Evolutionary conservation across 2,329 filamentous ascomycete genomes (phyloP), one percentile per base, ranked within the genome.

Genomic region (Sphaerostilbella broomeana): DNA sequence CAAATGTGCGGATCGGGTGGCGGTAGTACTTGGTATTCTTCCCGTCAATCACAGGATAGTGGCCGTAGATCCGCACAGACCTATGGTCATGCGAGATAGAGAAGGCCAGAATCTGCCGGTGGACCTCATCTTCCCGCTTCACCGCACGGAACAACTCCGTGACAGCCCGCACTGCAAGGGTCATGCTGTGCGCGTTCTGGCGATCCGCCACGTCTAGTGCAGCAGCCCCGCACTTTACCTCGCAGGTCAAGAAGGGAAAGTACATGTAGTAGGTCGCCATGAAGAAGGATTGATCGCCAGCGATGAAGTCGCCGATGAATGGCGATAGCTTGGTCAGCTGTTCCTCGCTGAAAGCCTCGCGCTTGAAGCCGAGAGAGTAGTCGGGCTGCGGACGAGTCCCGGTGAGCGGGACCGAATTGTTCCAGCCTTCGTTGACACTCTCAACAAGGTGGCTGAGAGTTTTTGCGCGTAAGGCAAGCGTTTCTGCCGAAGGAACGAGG

Each of bases 181-280:
- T 61, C 57, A 62, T 64, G 47, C 59, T 67, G 25, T 67, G 57
- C 29, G 57, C 58, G 50, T 67, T 65, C 50, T 66, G 57, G 34
- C 59, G 54, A 42, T 65, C 60, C 3, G 62, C 61, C 10, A 62
- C 38, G 35, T 64, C 53, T 5, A 68, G 62, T 1, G 48, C 55
- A 18, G 46, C 54, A n/a, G n/a, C n/a, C n/a, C n/a, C n/a, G n/a
- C n/a, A n/a, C n/a, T n/a, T n/a, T 1, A 71, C 66, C 49, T 74
- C 65, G 50, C 61, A 68, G 0, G 63, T 63, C 0, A 74, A 53
- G 45, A 72, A 74, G 3, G 67, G 67, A 45, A 75, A 71, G 54
- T 64, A 68, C 57, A 72, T 70, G 5, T 62, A 53, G 38, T 59
- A 65, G 9, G 64, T 73, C 7, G 49, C 62, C 12, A 68, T 65